A percentile compares a stretch with the other conserved stretches of the same genome.
Conservation (phyloP, 2,329 filamentous ascomycete species). For the Trichoderma polysporum region DNA sequence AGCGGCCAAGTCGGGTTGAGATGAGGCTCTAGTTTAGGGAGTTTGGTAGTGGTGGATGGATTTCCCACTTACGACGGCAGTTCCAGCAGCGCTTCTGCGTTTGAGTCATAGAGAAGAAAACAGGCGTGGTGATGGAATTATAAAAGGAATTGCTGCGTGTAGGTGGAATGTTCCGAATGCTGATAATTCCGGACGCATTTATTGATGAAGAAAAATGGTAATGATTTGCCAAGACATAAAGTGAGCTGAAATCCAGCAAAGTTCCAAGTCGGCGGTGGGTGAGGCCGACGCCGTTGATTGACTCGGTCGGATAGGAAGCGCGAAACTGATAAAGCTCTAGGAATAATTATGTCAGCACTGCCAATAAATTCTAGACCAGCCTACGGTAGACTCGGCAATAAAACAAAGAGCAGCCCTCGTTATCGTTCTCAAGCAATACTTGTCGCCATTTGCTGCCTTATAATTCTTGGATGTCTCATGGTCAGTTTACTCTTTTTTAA, state of each 20-base stretch:
- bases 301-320: neutral
- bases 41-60: neutral
- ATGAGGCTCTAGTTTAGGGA: neutral
- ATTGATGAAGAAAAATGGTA: neutral
- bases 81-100: conserved; percentile 18
- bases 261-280: no score
- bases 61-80: conserved; percentile 10
- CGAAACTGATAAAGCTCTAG: neutral
- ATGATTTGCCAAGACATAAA: neutral
- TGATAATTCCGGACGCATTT: neutral
- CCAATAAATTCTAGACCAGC: neutral
- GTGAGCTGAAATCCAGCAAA: neutral
- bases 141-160: neutral
- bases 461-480: no score
- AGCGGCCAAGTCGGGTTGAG: neutral
- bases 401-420: no score
- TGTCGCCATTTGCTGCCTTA: no score
- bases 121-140: neutral
- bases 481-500: no score
- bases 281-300: neutral
- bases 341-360: neutral
- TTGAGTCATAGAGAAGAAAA: conserved; percentile 1
- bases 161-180: neutral
- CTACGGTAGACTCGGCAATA: neutral
- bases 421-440: no score